Evolutionary conservation across 1,284 basidiomycete genomes (phyloP).

Genomic region (Trichosporon coremiiforme): DNA sequence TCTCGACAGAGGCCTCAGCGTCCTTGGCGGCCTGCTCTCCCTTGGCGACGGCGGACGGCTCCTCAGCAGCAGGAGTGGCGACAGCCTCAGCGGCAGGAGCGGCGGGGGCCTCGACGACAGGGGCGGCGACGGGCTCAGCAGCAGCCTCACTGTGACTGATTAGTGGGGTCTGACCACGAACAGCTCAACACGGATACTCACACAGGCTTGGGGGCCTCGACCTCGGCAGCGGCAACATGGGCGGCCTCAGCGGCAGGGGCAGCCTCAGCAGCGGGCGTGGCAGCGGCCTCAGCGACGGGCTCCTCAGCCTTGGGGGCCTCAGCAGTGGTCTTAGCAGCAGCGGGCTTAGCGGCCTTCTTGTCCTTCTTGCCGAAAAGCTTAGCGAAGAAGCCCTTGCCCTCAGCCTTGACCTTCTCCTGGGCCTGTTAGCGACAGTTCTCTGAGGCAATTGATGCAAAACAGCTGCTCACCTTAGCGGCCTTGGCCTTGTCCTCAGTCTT

Average conservation of each 20-base stretch:
- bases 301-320: slow-evolving; percentile 26
- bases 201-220: slow-evolving; percentile 42
- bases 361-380: slow-evolving; percentile 34
- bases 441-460: slow-evolving; percentile 17
- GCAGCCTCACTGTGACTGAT: slow-evolving; percentile 32
- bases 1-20: slow-evolving; percentile 22
- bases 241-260: slow-evolving; percentile 27
- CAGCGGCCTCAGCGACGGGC: slow-evolving; percentile 27
- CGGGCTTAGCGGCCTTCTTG: slow-evolving; percentile 27
- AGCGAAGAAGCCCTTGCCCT: slow-evolving; percentile 34
- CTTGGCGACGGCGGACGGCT: slow-evolving; percentile 18
- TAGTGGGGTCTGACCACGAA: neutral
- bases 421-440: slow-evolving; percentile 18
- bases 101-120: slow-evolving; percentile 28
- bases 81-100: slow-evolving; percentile 25
- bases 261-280: slow-evolving; percentile 29
- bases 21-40: slow-evolving; percentile 22
- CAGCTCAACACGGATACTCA: slow-evolving; percentile 30
- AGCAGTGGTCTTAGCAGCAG: slow-evolving; percentile 19
- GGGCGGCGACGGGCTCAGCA: slow-evolving; percentile 26
- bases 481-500: slow-evolving; percentile 24
- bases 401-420: slow-evolving; percentile 31
- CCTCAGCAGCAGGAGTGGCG: slow-evolving; percentile 30
- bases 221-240: slow-evolving; percentile 28
- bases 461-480: slow-evolving; percentile 38